phyloP scores from a whole-genome alignment of 345 rosid genomes.

The Linum tenue region DNA sequence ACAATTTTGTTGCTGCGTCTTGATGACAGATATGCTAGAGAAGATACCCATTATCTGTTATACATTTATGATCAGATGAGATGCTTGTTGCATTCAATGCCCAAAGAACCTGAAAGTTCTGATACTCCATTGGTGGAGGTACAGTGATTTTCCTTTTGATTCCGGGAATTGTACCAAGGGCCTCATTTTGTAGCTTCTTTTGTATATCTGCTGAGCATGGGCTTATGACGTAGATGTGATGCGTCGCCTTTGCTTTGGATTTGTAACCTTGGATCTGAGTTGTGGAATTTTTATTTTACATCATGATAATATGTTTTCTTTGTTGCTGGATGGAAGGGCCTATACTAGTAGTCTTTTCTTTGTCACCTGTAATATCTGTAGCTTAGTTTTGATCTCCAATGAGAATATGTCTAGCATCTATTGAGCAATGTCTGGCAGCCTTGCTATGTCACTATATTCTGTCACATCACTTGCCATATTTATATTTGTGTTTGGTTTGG shows the following conservation, averaged over 20 bases:
- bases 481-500: too few relatives aligned
- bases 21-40: constrained; percentile 78
- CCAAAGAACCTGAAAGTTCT: constrained; percentile 34
- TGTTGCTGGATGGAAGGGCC: too few relatives aligned
- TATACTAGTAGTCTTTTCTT: too few relatives aligned
- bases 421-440: too few relatives aligned
- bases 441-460: too few relatives aligned
- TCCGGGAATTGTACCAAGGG: neutral
- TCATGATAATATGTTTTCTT: too few relatives aligned
- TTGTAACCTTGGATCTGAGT: too few relatives aligned
- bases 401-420: too few relatives aligned
- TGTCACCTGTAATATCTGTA: too few relatives aligned
- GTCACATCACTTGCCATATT: too few relatives aligned
- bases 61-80: constrained; percentile 74
- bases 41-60: constrained; percentile 89
- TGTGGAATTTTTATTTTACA: too few relatives aligned
- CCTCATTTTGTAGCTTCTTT: neutral
- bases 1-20: constrained; percentile 4
- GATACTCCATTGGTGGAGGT: constrained; percentile 71
- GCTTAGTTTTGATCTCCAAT: too few relatives aligned
- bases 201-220: neutral
- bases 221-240: neutral
- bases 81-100: constrained; percentile 29
- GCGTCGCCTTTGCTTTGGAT: neutral
- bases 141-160: constrained; percentile 1